Base-by-base conservation (phyloP, 345 rosid species). In the Leavenworthia alabamica region DNA sequence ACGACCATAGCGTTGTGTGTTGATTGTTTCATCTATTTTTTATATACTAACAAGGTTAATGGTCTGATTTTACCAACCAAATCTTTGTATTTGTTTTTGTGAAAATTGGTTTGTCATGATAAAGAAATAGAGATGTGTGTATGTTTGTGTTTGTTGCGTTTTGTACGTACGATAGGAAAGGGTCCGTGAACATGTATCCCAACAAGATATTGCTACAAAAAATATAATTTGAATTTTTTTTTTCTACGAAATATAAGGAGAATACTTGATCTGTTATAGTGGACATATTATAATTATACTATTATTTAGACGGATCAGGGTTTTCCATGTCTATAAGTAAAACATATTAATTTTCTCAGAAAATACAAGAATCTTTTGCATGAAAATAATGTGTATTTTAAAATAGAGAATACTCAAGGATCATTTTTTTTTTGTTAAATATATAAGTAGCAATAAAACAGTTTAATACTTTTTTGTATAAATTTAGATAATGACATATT, bases 151-250 rank as follows among this genome's bases (percentile, higher is more conserved):
- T 52, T 61, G 68, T 61, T 50, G 56, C 16, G 68, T 53, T 68
- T 54, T 68, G 62, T 47, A 49, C 48, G 51, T 22, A 15, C 28
- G 40, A 52, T 35, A 54, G 36, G 60, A 61, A 28, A 61, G 19
- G 68, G 68, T 45, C 73, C 62, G 73, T 61, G 62, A 61, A 42
- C 33, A 57, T 47, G 23, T 43, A 45, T 36, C 62, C 36, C 19
- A 27, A 54, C 57, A 45, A 53, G 62, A 37, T 41, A 69, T 32
- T 60, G 27, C 56, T 62, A 69, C 67, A 60, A 50, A 60, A 40
- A 40, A 7, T 51, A 45, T 35, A 11, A 35, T 26, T 42, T 26
- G 33, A 22, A 14, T 1, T 19, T 51, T 65, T 51, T 65, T 32
- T 29, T 49, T 7, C 15, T 23, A 31, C 26, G 29, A 9, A 6